phyloP scores from a whole-genome alignment of 177 flowering plant genomes.

The Vitis hybrid region DNA sequence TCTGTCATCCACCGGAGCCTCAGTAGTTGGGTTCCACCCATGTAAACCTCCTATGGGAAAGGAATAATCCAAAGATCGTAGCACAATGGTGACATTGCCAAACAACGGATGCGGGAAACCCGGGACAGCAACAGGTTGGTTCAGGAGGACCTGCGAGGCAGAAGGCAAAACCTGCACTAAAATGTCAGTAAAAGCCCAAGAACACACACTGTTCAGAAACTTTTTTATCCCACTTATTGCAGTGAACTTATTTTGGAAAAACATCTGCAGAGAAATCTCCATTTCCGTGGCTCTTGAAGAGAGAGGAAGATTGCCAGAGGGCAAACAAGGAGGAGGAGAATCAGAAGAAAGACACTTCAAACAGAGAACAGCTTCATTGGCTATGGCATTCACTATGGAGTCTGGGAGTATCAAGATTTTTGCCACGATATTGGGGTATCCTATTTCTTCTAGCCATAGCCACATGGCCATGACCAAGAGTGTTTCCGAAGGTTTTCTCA shows the following conservation, averaged over 20 bases:
- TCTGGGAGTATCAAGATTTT: background rate
- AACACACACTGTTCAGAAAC: slow-evolving; percentile 26
- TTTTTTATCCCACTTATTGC: slow-evolving; percentile 31
- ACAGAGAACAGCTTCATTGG: background rate
- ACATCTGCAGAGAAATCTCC: slow-evolving; percentile 17
- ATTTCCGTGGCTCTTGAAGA: slow-evolving; percentile 10
- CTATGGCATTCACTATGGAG: background rate
- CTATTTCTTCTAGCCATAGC: slow-evolving; percentile 10
- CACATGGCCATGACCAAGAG: slow-evolving; percentile 2
- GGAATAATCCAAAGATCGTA: background rate
- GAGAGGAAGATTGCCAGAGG: slow-evolving; percentile 21
- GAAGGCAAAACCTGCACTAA: slow-evolving; percentile 6
- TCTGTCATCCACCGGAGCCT: slow-evolving; percentile 19
- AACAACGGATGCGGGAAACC: slow-evolving; percentile 40
- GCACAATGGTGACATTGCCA: slow-evolving; percentile 15
- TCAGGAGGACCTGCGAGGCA: background rate
- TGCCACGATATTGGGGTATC: background rate
- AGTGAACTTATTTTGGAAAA: slow-evolving; percentile 23
- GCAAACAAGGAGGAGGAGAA: background rate
- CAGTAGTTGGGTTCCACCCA: slow-evolving; percentile 15
- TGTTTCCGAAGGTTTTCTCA: too few species aligned
- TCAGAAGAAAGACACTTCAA: background rate
- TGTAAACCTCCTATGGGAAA: slow-evolving; percentile 10
- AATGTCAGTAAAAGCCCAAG: slow-evolving; percentile 36
- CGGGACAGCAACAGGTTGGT: slow-evolving; percentile 17